Percentiles rank a stretch among this genome's conserved stretches.
Evolutionary conservation across 1,284 basidiomycete species (phyloP).

Genomic region (Schizophyllum commune): DNA sequence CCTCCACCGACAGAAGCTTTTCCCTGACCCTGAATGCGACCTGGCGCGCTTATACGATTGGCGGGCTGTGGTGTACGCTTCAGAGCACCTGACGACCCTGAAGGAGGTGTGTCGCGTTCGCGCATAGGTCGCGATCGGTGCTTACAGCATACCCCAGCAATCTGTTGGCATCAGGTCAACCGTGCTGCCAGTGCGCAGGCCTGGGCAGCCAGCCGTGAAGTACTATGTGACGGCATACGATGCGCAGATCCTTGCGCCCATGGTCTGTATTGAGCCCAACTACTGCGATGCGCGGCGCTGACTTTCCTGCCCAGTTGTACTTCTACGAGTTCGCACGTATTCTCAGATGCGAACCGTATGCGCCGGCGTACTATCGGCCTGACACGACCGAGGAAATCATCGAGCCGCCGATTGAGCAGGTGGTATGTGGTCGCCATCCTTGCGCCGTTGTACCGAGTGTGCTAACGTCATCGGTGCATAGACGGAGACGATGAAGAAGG

Average conservation of each 20-base stretch:
- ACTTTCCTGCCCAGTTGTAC: not conserved
- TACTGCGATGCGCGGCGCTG: too few species aligned
- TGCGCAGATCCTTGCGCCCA: conserved; percentile 91
- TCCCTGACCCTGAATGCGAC: conserved; percentile 84
- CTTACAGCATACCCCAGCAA: conserved; percentile 28
- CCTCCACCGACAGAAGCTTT: conserved; percentile 78
- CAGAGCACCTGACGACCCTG: conserved; percentile 78
- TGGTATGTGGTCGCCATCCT: conserved; percentile 34
- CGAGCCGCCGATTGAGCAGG: conserved; percentile 53
- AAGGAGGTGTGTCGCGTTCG: conserved; percentile 53
- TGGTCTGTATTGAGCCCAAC: conserved; percentile 44
- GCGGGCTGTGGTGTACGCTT: conserved; percentile 80
- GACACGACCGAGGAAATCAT: conserved; percentile 71
- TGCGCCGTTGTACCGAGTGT: too few species aligned
- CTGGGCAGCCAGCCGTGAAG: conserved; percentile 74
- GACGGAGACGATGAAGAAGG: conserved; percentile 68
- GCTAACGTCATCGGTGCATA: conserved; percentile 4
- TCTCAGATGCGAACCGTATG: not conserved
- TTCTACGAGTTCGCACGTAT: not conserved
- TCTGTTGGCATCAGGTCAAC: too few species aligned
- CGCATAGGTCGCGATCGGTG: not conserved
- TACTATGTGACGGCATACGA: conserved; percentile 92
- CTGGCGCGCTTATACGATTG: conserved; percentile 76
- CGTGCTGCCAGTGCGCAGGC: conserved; percentile 81
- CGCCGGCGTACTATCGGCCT: conserved; percentile 13